Evolutionary conservation across 106 monocot species (phyloP), one percentile per base, ranked within the genome.

Genomic region (Agapanthus africanus): DNA sequence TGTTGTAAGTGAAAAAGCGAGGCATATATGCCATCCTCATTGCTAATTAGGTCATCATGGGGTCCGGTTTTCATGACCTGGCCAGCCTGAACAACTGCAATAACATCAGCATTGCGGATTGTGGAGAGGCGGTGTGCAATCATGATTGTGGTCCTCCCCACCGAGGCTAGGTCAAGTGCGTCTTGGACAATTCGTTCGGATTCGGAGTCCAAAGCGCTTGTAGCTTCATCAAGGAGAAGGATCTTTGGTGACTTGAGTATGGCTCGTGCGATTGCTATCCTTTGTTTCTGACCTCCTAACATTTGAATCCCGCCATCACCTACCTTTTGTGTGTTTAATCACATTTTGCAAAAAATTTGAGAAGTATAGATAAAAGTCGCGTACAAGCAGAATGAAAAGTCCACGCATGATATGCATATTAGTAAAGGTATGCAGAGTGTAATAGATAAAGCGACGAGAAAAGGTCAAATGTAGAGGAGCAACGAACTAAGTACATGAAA

Each of bases 61-160:
- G 87, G 67, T 25, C 87, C 91, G 15, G 69, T 71, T 70, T 91
- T 87, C 18, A 63, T 32, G 31, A 91, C 71, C 10, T 73, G 77
- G 11, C 91, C 91, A 1, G 66, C 32, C 34, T 91, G 79, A 65
- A 91, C 65, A 3, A 85, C 88, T 6, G 82, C 88, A 42, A 91
- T 84, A 4, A 73, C 4, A 67, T 87, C 84, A 1, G 84, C 87
- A 15, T 80, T 80, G 30, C 87, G 63, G 67, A 88, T 74, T 19
- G 91, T 91, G 66, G 91, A 91, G 28, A 91, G 67, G 34, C 91
- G 84, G 66, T 91, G 91, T 2, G 91, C 91, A 19, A 87, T 78
- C 28, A 87, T 82, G 11, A 87, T 67, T 16, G 84, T 91, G 19
- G 87, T 91, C 10, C 87, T 64, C 23, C 80, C 87, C 2, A 82